Conservation (phyloP, 2,329 filamentous ascomycete genomes). For the Lachnellula suecica region DNA sequence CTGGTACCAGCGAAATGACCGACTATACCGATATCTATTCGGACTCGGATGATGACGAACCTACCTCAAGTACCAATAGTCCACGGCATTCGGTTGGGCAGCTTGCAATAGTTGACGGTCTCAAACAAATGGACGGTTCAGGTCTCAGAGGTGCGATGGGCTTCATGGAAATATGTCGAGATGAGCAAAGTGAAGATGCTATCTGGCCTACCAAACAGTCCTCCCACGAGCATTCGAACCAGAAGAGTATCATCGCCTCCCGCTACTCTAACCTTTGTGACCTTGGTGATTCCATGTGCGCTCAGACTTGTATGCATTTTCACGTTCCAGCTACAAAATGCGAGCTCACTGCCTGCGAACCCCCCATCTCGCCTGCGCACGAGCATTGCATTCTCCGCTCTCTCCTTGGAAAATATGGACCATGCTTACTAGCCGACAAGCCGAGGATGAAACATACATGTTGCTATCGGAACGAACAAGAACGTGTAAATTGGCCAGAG, state of each 20-base stretch:
- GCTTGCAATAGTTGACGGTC: too few relatives aligned
- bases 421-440: constrained; percentile 2
- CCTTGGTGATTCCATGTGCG: background rate
- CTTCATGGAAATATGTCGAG: background rate
- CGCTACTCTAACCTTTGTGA: background rate
- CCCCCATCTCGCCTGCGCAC: background rate
- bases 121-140: too few relatives aligned
- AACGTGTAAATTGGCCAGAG: background rate
- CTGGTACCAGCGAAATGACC: too few relatives aligned
- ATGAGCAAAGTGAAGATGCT: too few relatives aligned
- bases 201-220: too few relatives aligned
- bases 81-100: too few relatives aligned
- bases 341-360: background rate
- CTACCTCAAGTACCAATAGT: too few relatives aligned
- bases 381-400: constrained; percentile 7
- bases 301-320: background rate
- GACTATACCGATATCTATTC: too few relatives aligned
- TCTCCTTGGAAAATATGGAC: background rate
- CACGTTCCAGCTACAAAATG: background rate
- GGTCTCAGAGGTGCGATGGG: too few relatives aligned
- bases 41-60: too few relatives aligned
- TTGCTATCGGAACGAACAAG: constrained; percentile 6
- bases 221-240: background rate
- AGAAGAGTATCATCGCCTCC: background rate
- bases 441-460: background rate